Evolutionary conservation across 306 rosid species (phyloP), one percentile per base, ranked within the genome.

Genomic region (Arachis stenosperma): DNA sequence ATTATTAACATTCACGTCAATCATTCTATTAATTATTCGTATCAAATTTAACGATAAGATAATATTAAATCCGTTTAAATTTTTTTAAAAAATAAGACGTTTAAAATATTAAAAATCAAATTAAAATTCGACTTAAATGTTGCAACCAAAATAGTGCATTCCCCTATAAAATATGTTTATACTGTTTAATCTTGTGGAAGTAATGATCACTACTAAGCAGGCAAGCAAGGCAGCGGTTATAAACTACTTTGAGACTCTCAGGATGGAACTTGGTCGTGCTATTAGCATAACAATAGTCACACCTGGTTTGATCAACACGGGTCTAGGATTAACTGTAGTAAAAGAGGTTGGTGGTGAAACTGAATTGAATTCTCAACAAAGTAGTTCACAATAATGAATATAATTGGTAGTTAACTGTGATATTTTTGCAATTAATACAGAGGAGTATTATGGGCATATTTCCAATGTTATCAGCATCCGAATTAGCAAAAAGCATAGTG

Each of bases 211-310:
- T 33, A 33, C 37, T 33, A 33, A 33, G 37, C 70, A 86, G 90
- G 86, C 88, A 4, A 86, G 86, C 75, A 86, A 86, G 62, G 90
- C 84, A 22, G 88, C 90, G 0, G 4, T 76, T 0, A 73, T 84
- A 70, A 79, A 11, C 73, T 84, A 81, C 73, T 79, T 67, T 40
- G 90, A 86, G 79, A 78, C 81, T 2, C 68, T 86, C 12, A 81
- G 84, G 70, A 43, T 63, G 59, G 90, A 86, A 78, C 14, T 81
- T 65, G 86, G 86, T 12, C 3, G 33, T 4, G 33, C 6, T 0
- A 59, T 84, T 61, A 81, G 83, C 51, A 74, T 86, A 43, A 86
- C 90, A 59, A 81, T 86, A 0, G 90, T 57, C 14, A 79, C 81
- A 0, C 88, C 88, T 0, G 90, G 88, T 15, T 10, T 69, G 0